Evolutionary conservation across 2,329 filamentous ascomycete species (phyloP).

Genomic region (Alternaria triticina): DNA sequence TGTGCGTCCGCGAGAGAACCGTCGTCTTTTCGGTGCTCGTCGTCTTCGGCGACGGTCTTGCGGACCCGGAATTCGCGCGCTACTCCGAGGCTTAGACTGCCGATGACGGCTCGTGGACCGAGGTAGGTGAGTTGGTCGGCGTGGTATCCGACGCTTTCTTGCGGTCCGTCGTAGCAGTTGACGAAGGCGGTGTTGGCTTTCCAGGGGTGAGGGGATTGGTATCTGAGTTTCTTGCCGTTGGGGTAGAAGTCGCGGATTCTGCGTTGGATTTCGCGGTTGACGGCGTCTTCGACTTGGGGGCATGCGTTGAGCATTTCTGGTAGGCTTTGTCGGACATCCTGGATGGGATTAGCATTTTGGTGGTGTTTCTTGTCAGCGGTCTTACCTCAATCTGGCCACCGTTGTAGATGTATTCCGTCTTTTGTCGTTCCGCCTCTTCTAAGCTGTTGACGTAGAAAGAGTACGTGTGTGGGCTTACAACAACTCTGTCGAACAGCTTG

Average conservation of each 20-base stretch:
- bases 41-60: conserved; percentile 69
- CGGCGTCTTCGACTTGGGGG: conserved; percentile 71
- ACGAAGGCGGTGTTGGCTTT: conserved; percentile 89
- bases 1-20: conserved; percentile 63
- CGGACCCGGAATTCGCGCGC: conserved; percentile 92
- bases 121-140: conserved; percentile 92
- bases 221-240: conserved; percentile 72
- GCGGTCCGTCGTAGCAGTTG: conserved; percentile 86
- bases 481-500: conserved; percentile 86
- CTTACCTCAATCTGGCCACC: conserved; percentile 71
- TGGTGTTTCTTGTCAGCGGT: not conserved
- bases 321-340: conserved; percentile 76
- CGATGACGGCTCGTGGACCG: conserved; percentile 86
- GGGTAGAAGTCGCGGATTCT: conserved; percentile 75
- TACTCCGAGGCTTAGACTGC: conserved; percentile 87
- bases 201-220: conserved; percentile 78
- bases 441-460: conserved; percentile 81
- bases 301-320: conserved; percentile 76
- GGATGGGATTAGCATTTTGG: not conserved
- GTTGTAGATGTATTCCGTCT: conserved; percentile 85
- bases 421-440: conserved; percentile 72
- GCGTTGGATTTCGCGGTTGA: conserved; percentile 77
- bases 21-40: conserved; percentile 50
- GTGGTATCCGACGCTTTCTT: conserved; percentile 89
- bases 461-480: conserved; percentile 82